Conservation (phyloP, 2,329 filamentous ascomycete species). For the Ilyonectria robusta region DNA sequence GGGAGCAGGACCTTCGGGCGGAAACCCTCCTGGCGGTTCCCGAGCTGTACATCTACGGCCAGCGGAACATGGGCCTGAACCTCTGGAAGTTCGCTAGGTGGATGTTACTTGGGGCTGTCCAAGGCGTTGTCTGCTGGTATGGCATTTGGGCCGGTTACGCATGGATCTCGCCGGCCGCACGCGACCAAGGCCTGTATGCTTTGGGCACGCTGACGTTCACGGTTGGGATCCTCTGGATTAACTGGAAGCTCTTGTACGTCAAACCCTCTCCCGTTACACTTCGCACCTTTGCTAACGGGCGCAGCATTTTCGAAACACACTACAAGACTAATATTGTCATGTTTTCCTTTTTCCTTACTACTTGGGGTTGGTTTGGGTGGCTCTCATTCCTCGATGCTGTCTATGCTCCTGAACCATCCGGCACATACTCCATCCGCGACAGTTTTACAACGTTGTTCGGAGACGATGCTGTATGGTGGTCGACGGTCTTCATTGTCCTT, state of each 20-base stretch:
- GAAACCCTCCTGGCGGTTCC: conserved; percentile 92
- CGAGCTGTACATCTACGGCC: conserved; percentile 89
- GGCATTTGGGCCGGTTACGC: conserved; percentile 68
- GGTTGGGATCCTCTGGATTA: conserved; percentile 79
- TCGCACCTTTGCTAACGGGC: conserved; percentile 38
- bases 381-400: conserved; percentile 77
- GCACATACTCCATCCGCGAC: conserved; percentile 76
- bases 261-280: too few species aligned
- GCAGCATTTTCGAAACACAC: conserved; percentile 80
- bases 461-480: conserved; percentile 80
- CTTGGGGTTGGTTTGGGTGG: conserved; percentile 80
- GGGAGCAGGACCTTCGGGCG: conserved; percentile 89
- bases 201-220: conserved; percentile 82
- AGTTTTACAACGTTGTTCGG: conserved; percentile 79
- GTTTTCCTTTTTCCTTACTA: conserved; percentile 70
- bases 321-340: conserved; percentile 78
- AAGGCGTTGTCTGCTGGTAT: conserved; percentile 83
- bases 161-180: conserved; percentile 63
- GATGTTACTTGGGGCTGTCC: conserved; percentile 81
- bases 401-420: conserved; percentile 66
- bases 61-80: conserved; percentile 81
- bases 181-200: conserved; percentile 80
- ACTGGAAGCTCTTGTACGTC: conserved; percentile 80
- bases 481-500: conserved; percentile 75
- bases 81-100: conserved; percentile 80